Conservation (phyloP, 1,284 basidiomycete species). For the Xerocomus cyaneibrunnescens region DNA sequence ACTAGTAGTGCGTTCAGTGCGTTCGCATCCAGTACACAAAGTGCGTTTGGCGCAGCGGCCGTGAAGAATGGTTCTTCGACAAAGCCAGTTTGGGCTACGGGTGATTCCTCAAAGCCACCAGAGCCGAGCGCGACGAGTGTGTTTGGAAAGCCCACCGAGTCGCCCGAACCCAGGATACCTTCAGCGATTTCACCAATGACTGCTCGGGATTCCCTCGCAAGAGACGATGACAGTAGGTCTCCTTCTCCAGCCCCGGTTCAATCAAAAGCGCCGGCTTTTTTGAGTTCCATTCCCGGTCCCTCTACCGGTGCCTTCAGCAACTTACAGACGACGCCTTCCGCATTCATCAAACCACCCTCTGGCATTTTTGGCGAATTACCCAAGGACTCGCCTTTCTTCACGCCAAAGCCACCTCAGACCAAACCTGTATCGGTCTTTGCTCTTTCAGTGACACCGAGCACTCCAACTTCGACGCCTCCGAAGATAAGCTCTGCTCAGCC, state of each 20-base stretch:
- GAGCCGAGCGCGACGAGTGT: slow-evolving; percentile 5
- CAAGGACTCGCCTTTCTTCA: slow-evolving; percentile 55
- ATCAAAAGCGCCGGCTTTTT: slow-evolving; percentile 9
- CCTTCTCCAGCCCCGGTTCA: slow-evolving; percentile 24
- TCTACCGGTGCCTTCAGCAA: slow-evolving; percentile 38
- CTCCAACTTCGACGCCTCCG: slow-evolving; percentile 36
- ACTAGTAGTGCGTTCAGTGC: slow-evolving; percentile 31
- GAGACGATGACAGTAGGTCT: slow-evolving; percentile 29
- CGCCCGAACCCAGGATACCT: slow-evolving; percentile 5
- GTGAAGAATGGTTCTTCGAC: slow-evolving; percentile 17
- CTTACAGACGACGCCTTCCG: slow-evolving; percentile 36
- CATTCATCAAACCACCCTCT: slow-evolving; percentile 39
- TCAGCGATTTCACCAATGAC: slow-evolving; percentile 2
- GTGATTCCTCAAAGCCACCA: slow-evolving; percentile 6
- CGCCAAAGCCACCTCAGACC: slow-evolving; percentile 37
- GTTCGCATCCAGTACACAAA: slow-evolving; percentile 28
- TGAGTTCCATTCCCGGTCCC: slow-evolving; percentile 25
- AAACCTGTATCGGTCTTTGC: slow-evolving; percentile 40
- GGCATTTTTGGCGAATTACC: slow-evolving; percentile 40
- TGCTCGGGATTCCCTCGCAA: slow-evolving; percentile 15
- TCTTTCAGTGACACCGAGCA: slow-evolving; percentile 22
- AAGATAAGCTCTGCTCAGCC: slow-evolving; percentile 35
- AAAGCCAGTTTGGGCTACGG: slow-evolving; percentile 25
- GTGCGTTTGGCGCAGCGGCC: slow-evolving; percentile 21
- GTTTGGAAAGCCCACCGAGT: slow-evolving; percentile 6